phyloP scores from a whole-genome alignment of 208 protist species.

The Acanthamoeba culbertsoni region DNA sequence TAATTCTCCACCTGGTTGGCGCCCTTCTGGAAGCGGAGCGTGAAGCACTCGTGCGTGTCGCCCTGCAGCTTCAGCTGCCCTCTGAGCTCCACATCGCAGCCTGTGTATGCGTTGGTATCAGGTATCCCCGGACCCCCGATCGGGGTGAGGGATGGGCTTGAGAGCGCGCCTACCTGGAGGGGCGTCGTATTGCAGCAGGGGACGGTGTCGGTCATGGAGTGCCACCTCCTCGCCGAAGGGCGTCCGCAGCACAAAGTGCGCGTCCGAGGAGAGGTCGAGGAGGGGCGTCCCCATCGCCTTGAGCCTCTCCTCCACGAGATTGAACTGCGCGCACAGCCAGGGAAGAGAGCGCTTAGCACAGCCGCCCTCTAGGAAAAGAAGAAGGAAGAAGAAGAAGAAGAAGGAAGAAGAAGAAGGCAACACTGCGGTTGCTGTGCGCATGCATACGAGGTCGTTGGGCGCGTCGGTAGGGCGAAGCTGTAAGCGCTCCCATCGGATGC shows the following conservation, averaged over 20 bases:
- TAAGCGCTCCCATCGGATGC: slow-evolving; percentile 6
- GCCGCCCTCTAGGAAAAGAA: no score
- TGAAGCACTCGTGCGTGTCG: slow-evolving; percentile 60
- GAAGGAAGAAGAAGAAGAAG: not conserved
- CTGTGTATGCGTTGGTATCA: not conserved
- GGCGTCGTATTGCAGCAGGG: slow-evolving; percentile 39
- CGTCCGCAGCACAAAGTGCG: slow-evolving; percentile 21
- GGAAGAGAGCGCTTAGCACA: no score
- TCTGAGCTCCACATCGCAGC: not conserved
- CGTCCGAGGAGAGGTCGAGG: not conserved
- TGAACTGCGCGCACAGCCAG: not conserved
- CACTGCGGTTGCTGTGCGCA: no score
- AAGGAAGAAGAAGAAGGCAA: no score
- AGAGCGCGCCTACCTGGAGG: not conserved
- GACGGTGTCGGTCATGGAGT: not conserved
- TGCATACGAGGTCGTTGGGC: not conserved
- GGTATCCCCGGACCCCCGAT: not conserved
- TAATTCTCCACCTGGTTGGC: slow-evolving; percentile 30
- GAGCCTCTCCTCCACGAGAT: not conserved
- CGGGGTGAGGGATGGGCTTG: not conserved
- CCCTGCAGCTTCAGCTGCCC: not conserved
- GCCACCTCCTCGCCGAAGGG: not conserved
- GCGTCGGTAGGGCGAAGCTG: not conserved
- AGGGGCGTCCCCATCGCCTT: not conserved
- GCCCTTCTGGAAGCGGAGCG: slow-evolving; percentile 14